Conservation (phyloP, 148 eudicot species). For the Hydrangea macrophylla region DNA sequence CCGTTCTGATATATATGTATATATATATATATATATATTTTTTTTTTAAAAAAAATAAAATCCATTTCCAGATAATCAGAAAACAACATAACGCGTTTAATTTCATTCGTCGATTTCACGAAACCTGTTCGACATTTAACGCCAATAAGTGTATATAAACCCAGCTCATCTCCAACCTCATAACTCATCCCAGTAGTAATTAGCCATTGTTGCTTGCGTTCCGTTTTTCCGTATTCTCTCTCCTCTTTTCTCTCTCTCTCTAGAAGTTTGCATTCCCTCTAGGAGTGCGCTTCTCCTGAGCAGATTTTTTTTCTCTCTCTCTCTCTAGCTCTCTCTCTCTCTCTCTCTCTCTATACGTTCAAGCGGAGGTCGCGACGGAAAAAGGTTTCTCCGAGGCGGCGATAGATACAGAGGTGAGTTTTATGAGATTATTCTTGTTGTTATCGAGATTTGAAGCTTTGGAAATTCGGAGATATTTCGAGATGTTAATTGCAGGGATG, state of each 20-base stretch:
- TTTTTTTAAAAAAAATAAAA: too few species aligned
- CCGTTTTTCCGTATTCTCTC: background rate
- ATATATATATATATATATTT: too few species aligned
- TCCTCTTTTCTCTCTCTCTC: constrained; percentile 7
- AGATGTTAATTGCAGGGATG: background rate
- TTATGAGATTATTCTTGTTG: constrained; percentile 6
- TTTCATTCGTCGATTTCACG: background rate
- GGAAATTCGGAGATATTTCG: background rate
- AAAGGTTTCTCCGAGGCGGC: background rate
- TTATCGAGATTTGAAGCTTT: background rate
- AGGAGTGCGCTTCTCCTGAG: constrained; percentile 20
- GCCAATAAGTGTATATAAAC: constrained; percentile 20
- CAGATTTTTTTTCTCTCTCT: background rate
- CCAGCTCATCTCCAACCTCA: background rate
- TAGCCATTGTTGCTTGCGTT: background rate
- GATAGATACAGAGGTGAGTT: constrained; percentile 4
- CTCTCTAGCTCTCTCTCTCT: too few species aligned
- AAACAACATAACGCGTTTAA: too few species aligned
- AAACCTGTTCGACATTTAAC: constrained; percentile 13
- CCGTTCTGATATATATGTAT: too few species aligned
- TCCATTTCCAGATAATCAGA: too few species aligned
- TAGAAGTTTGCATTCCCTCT: constrained; percentile 14
- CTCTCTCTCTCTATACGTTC: too few species aligned
- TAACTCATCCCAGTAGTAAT: too few species aligned
- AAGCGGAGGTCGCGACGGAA: background rate